Evolutionary conservation across 2,329 filamentous ascomycete species (phyloP).

Genomic region (Raffaelea ambrosiae): DNA sequence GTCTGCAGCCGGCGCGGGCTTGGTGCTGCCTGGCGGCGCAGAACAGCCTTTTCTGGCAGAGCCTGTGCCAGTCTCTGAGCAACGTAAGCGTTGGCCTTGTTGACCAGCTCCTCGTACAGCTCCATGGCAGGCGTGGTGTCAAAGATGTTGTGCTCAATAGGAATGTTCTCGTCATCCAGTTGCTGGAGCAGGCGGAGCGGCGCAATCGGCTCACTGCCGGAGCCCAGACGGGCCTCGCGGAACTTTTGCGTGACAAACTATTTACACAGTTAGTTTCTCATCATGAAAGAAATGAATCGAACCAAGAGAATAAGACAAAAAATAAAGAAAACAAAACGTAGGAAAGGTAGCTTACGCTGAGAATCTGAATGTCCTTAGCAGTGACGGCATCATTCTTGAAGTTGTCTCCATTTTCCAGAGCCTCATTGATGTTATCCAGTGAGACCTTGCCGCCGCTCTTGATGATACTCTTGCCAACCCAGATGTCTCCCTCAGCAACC

Average conservation of each 20-base stretch:
- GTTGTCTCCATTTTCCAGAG: constrained; percentile 56
- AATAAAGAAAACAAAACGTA: not conserved
- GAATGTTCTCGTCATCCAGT: constrained; percentile 95
- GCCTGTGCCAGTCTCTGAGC: constrained; percentile 73
- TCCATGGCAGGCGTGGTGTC: constrained; percentile 83
- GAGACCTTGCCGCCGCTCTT: constrained; percentile 83
- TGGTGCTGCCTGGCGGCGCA: constrained; percentile 77
- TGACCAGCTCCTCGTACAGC: constrained; percentile 87
- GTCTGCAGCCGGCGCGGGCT: constrained; percentile 83
- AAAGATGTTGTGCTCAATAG: constrained; percentile 93
- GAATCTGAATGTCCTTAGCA: constrained; percentile 68
- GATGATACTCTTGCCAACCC: constrained; percentile 89
- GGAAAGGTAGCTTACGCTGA: constrained; percentile 48
- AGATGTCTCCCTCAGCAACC: constrained; percentile 77
- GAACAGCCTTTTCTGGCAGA: constrained; percentile 83
- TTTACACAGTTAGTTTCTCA: not conserved
- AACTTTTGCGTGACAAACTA: constrained; percentile 79
- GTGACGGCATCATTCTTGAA: constrained; percentile 58
- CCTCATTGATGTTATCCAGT: constrained; percentile 77
- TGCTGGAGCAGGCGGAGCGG: constrained; percentile 85
- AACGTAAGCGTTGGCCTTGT: constrained; percentile 86
- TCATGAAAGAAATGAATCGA: too few relatives aligned
- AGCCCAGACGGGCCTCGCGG: constrained; percentile 76
- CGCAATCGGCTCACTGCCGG: constrained; percentile 69
- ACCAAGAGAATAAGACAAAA: too few relatives aligned